Percentiles rank a stretch among this genome's conserved stretches.
These are phyloP conservation scores for Boehmeria nivea DNA, from an alignment of 306 rosid genomes.

Conservation along the genomic window DNA sequence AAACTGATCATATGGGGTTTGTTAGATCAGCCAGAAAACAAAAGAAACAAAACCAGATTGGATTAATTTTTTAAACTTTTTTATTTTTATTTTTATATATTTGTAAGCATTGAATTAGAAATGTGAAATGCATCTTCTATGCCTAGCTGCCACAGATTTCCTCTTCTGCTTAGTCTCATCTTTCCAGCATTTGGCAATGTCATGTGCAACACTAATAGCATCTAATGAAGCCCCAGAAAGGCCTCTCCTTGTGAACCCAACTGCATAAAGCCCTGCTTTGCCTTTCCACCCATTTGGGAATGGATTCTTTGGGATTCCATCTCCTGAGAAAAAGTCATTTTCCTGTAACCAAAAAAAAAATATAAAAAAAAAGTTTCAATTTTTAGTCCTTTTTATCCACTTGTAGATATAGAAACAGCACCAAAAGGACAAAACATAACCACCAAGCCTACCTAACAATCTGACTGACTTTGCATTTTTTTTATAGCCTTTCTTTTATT, in stretches of 20 bases:
- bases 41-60: constrained; percentile 16
- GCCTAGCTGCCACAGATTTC: constrained; percentile 59
- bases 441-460: constrained; percentile 15
- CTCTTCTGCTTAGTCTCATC: constrained; percentile 69
- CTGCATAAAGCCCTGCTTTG: constrained; percentile 76
- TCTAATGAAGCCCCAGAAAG: constrained; percentile 83
- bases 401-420: neutral
- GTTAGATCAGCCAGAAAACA: constrained; percentile 14
- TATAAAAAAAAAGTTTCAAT: too few species aligned
- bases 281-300: constrained; percentile 97
- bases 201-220: constrained; percentile 79
- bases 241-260: constrained; percentile 90
- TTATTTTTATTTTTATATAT: neutral
- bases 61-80: neutral
- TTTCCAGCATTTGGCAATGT: constrained; percentile 81
- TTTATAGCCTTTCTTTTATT: neutral
- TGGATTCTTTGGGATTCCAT: constrained; percentile 69
- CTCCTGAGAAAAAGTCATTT: constrained; percentile 64
- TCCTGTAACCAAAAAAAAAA: constrained; percentile 51
- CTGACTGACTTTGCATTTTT: constrained; percentile 2
- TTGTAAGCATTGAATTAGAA: constrained; percentile 29
- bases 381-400: constrained; percentile 14
- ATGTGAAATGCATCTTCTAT: constrained; percentile 85
- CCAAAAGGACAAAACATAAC: neutral
- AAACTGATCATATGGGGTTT: constrained; percentile 14